Percentiles rank a stretch among this genome's conserved stretches.
Conservation (phyloP, 1,284 basidiomycete species). For the Pterulicium gracile region DNA sequence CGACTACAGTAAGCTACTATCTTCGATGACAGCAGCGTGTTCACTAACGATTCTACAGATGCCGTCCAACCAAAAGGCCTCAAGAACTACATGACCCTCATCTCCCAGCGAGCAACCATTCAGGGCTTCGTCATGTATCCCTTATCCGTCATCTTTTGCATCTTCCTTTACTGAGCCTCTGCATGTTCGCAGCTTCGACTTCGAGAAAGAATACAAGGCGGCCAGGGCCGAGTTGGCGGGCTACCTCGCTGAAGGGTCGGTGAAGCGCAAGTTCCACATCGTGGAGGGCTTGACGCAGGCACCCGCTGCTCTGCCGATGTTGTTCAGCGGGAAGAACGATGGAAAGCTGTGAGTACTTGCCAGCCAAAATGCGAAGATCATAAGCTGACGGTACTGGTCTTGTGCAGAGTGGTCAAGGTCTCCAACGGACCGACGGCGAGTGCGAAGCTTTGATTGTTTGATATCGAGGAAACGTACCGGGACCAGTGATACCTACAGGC, state of each 20-base stretch:
- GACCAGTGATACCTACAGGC: no score
- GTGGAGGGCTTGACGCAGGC: constrained; percentile 67
- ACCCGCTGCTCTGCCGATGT: constrained; percentile 52
- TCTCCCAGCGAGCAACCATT: constrained; percentile 66
- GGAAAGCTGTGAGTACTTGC: constrained; percentile 71
- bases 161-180: constrained; percentile 1
- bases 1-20: constrained; percentile 46
- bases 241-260: constrained; percentile 54
- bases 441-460: constrained; percentile 18
- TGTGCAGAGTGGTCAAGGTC: constrained; percentile 37
- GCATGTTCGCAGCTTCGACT: constrained; percentile 46
- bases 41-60: constrained; percentile 25
- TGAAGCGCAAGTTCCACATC: constrained; percentile 77
- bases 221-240: constrained; percentile 44
- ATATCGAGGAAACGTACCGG: no score
- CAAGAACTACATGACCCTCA: constrained; percentile 52
- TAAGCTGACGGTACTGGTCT: constrained; percentile 6
- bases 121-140: constrained; percentile 77
- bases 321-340: constrained; percentile 73
- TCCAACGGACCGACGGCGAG: constrained; percentile 23
- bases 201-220: constrained; percentile 39
- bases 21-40: neutral
- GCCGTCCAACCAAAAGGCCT: constrained; percentile 45
- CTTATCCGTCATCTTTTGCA: neutral
- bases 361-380: no score